These are phyloP conservation scores for Populus euphratica DNA, from an alignment of 345 rosid genomes.

Conservation along the genomic window DNA sequence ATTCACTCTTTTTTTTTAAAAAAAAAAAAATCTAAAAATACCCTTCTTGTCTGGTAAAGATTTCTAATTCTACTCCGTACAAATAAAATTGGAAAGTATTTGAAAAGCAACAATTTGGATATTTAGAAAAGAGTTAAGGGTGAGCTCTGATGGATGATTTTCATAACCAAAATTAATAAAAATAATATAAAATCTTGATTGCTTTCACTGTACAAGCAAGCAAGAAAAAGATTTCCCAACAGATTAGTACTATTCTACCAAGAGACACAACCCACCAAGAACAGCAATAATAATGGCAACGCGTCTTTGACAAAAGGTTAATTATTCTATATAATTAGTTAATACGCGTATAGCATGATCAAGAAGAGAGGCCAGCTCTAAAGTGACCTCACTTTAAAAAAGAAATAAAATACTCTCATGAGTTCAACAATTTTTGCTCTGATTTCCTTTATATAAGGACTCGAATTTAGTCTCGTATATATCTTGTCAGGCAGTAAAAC, in stretches of 20 bases:
- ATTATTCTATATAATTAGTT: background rate
- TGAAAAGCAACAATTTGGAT: no score
- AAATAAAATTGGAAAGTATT: no score
- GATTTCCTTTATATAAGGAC: background rate
- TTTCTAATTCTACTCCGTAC: accelerated
- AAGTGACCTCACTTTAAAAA: background rate
- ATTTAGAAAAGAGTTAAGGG: no score
- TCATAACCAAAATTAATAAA: no score
- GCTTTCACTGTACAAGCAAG: no score
- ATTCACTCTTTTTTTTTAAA: no score
- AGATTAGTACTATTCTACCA: background rate
- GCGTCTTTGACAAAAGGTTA: slow-evolving; percentile 18
- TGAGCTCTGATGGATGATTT: no score
- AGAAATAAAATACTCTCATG: background rate
- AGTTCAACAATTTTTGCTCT: background rate
- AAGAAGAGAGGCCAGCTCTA: background rate
- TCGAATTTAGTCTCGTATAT: background rate
- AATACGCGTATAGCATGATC: background rate
- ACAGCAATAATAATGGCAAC: slow-evolving; percentile 15
- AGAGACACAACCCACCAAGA: background rate
- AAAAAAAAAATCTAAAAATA: no score
- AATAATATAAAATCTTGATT: no score
- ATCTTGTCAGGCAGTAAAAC: background rate
- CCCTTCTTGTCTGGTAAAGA: no score
- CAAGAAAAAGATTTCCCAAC: no score